A percentile compares a stretch with the other conserved stretches of the same genome.
These are phyloP conservation scores for Erucastrum elatum DNA, from an alignment of 345 rosid species.

Conservation along the genomic window DNA sequence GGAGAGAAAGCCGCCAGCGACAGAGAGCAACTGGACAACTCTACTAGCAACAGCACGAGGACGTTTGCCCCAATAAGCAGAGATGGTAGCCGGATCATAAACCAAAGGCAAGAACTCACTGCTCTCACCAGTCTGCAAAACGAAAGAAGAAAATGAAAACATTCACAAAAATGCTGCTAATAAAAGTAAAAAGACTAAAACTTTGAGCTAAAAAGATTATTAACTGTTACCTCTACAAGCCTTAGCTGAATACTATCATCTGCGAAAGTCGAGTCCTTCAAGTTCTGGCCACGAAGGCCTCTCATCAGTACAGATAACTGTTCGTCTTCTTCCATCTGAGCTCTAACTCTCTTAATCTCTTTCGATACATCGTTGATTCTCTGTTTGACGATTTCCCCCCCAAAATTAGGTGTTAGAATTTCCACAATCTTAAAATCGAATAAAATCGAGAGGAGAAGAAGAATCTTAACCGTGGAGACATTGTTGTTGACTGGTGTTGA, in stretches of 20 bases:
- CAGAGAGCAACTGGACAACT: conserved; percentile 75
- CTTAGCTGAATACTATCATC: conserved; percentile 71
- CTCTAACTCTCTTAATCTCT: conserved; percentile 89
- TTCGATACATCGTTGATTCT: conserved; percentile 79
- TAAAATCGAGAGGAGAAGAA: background rate
- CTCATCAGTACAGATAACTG: conserved; percentile 76
- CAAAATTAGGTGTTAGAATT: background rate
- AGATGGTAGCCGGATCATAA: conserved; percentile 84
- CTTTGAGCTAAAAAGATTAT: background rate
- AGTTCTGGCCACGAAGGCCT: conserved; percentile 91
- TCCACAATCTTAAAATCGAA: background rate
- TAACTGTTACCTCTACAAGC: conserved; percentile 71
- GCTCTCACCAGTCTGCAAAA: conserved; percentile 75
- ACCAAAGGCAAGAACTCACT: conserved; percentile 88
- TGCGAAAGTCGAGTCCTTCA: conserved; percentile 78
- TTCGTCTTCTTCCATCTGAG: conserved; percentile 95
- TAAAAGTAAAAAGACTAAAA: background rate
- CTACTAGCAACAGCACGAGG: conserved; percentile 91
- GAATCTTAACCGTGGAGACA: conserved; percentile 51
- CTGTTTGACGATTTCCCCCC: conserved; percentile 42
- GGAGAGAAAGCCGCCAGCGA: conserved; percentile 95
- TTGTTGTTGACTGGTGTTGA: conserved; percentile 59
- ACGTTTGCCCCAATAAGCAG: conserved; percentile 95
- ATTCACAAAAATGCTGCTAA: conserved; percentile 2
- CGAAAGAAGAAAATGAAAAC: conserved; percentile 19